phyloP scores from a whole-genome alignment of 169 alveolate species.

The Cryptosporidium sp. region DNA sequence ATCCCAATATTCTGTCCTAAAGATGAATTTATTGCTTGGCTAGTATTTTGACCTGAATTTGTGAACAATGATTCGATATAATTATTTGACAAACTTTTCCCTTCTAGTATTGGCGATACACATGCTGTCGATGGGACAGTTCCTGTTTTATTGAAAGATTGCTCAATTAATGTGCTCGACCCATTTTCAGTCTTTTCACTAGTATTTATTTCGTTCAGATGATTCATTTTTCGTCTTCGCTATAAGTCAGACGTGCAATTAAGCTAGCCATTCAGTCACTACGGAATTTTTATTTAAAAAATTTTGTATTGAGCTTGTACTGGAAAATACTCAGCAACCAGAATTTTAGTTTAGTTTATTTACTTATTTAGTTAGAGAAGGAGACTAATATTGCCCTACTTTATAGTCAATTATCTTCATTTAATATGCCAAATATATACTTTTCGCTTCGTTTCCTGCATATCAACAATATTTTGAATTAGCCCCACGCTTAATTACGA shows the following conservation, averaged over 20 bases:
- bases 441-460: conserved; percentile 50
- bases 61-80: conserved; percentile 31
- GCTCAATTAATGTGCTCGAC: conserved; percentile 24
- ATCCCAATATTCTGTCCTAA: conserved; percentile 36
- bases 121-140: conserved; percentile 63
- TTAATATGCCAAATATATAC: conserved; percentile 42
- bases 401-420: conserved; percentile 6
- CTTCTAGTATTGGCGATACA: conserved; percentile 68
- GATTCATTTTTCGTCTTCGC: conserved; percentile 14
- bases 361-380: not conserved
- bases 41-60: conserved; percentile 25
- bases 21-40: not conserved
- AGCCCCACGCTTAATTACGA: conserved; percentile 76
- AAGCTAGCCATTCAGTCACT: not conserved
- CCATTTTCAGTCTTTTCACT: conserved; percentile 1
- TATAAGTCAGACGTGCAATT: not conserved
- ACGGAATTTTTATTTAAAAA: not conserved
- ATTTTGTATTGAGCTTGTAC: not conserved
- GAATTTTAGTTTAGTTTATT: not conserved
- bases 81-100: conserved; percentile 24
- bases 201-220: not conserved
- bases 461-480: conserved; percentile 47
- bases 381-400: not conserved
- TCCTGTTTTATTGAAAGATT: conserved; percentile 11
- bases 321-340: not conserved